Base-by-base conservation (phyloP, 192 early-diverging fungal genomes). In the Coemansia sp. region DNA sequence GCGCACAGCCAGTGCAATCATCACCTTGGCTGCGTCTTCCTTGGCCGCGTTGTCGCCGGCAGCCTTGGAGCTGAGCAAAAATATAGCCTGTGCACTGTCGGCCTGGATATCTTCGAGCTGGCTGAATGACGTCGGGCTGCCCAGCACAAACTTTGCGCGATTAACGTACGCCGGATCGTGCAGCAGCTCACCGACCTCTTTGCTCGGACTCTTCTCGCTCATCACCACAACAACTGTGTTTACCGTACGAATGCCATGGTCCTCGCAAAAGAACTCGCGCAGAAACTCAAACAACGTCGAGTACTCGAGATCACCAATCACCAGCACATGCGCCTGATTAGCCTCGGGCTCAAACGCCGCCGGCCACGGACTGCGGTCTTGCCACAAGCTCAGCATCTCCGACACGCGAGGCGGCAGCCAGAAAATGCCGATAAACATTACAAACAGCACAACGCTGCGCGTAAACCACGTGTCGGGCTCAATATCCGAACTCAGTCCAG, bases 251-350 rank as follows among this genome's bases (percentile, higher is more conserved):
- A 85, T 64, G 32, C 90, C 90, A 52, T 92, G 90, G 72, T 91
- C 89, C 68, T 88, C 82, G 63, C 89, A 91, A 54, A 89, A 92
- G 65, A 92, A 90, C 75, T 92, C 90, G 50, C 88, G 83, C 62
- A 92, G 64, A 27, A 92, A 92, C 73, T 88, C 88, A 11, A 84
- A 75, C 48, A 91, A 59, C 39, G 79, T 64, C 3, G 79, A 61
- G 54, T 82, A 82, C 62, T 89, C 85, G 35, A 89, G 75, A 48
- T 84, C 83, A 27, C 90, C 90, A 22, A 88, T 80, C 20, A 90
- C 74, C 13, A 92, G 71, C 13, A 91, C 85, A 60, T 92, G 89
- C 26, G 70, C 61, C 57, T 81, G 74, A 61, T 81, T 78, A 2
- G 74, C 51, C 39, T 81, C 78, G 13, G 74, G 69, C 47, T 81